Evolutionary conservation across 306 rosid species (phyloP), one percentile per base, ranked within the genome.

Genomic region (Sicyos baderoa): DNA sequence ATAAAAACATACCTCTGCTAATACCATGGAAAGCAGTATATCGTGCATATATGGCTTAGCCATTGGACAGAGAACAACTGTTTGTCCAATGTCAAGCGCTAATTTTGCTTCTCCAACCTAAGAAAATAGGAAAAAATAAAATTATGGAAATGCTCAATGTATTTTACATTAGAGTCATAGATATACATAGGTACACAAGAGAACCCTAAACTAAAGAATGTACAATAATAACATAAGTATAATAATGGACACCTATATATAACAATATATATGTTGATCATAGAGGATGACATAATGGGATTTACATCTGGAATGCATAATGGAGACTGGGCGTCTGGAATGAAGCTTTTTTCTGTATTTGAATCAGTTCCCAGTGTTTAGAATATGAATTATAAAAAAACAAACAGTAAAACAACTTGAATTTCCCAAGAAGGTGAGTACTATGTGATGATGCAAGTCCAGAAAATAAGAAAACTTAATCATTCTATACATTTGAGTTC

Each of bases 81-180:
- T 74, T 58, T 75, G 84, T 15, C 96, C 99, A 78, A 86, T 83
- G 71, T 85, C 89, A 71, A 90, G 82, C 56, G 85, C 96, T 70
- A 88, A 84, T 82, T 84, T 88, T 69, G 85, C 82, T 78, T 94
- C 96, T 78, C 99, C 97, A 73, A 86, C 96, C 98, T 93, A 79
- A 68, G 77, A 29, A 72, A 48, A 73, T 71, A 71, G 32, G 61
- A 75, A 76, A n/a, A 29, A 47, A 0, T 9, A 48, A 48, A 45
- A 11, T 40, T 40, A 9, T 37, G 44, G 12, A 45, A 45, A 12
- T 45, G 15, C 16, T 11, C 16, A 11, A 45, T 13, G 4, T 45
- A 45, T 45, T 45, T 45, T 45, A 45, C 15, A 45, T 47, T 47
- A 47, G 51, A 47, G 51, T 47, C n/a, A 13, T n/a, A 47, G 16